phyloP scores from a whole-genome alignment of 139 green algal genomes.

The Penium margaritaceum region DNA sequence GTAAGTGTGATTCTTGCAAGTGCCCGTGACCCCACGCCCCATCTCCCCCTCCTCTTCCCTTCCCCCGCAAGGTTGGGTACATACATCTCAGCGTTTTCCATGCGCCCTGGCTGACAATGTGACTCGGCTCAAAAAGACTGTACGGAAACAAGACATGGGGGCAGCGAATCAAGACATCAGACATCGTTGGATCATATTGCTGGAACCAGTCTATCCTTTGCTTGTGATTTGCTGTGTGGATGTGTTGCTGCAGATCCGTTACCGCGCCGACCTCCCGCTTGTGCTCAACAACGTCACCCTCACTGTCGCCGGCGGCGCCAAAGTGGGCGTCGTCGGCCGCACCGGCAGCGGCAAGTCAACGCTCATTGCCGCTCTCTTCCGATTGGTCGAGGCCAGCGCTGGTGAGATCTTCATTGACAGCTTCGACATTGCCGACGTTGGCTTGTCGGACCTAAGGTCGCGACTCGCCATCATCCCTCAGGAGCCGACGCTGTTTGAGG shows the following conservation, averaged over 20 bases:
- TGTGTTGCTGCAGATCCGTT: constrained; percentile 68
- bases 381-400: constrained; percentile 55
- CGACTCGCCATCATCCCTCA: constrained; percentile 68
- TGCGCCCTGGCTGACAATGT: too few species aligned
- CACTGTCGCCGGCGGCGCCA: constrained; percentile 53
- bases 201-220: too few species aligned
- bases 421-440: constrained; percentile 66
- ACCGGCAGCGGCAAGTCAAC: constrained; percentile 66
- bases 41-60: too few species aligned
- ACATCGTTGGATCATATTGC: too few species aligned
- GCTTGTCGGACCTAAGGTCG: constrained; percentile 58
- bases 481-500: constrained; percentile 86
- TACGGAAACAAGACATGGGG: neutral
- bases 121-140: neutral
- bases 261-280: constrained; percentile 71
- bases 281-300: constrained; percentile 68
- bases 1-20: too few species aligned
- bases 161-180: neutral
- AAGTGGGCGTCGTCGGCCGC: constrained; percentile 65
- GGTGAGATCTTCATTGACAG: constrained; percentile 79
- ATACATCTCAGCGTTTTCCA: too few species aligned
- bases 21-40: too few species aligned
- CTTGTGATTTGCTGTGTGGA: too few species aligned
- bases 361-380: constrained; percentile 64
- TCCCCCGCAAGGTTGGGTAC: too few species aligned